phyloP scores from a whole-genome alignment of 768 basidiomycete genomes.

The Rubroboletus pulcherrimus region DNA sequence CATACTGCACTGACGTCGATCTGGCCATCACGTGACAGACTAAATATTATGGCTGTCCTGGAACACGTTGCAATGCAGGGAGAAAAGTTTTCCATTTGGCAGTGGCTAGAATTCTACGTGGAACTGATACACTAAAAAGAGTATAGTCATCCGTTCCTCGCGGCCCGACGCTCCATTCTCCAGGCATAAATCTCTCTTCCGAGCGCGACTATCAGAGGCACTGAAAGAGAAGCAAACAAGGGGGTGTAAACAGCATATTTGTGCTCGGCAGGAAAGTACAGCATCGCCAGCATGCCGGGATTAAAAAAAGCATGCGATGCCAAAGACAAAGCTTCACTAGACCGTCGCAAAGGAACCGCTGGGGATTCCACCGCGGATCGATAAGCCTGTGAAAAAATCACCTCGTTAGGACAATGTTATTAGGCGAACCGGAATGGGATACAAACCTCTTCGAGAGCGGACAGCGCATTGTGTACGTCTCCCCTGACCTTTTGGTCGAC shows the following conservation, averaged over 20 bases:
- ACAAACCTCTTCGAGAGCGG: constrained; percentile 68
- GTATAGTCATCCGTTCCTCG: constrained; percentile 12
- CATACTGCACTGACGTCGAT: constrained; percentile 14
- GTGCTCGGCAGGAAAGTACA: constrained; percentile 98
- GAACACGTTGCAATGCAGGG: constrained; percentile 17
- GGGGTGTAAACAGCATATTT: constrained; percentile 97
- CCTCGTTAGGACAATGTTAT: constrained; percentile 7
- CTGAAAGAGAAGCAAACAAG: constrained; percentile 84
- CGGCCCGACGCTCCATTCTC: constrained; percentile 32
- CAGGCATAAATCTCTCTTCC: constrained; percentile 70
- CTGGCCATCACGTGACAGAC: constrained; percentile 25
- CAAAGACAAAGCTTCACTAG: constrained; percentile 57
- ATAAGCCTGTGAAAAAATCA: constrained; percentile 21
- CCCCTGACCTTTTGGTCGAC: constrained; percentile 72
- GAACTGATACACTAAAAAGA: neutral
- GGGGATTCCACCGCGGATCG: constrained; percentile 18
- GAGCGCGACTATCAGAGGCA: constrained; percentile 75
- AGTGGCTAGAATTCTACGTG: constrained; percentile 6
- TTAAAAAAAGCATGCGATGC: constrained; percentile 93
- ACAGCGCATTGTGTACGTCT: constrained; percentile 67
- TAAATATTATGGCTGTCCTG: too few relatives aligned
- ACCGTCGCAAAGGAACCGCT: constrained; percentile 48
- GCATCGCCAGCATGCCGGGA: constrained; percentile 90
- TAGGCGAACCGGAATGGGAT: neutral
- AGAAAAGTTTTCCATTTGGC: constrained; percentile 8